Percentiles rank a stretch among this genome's conserved stretches.
phyloP scores from a whole-genome alignment of 306 rosid species.

The Sechiopsis laciniata region DNA sequence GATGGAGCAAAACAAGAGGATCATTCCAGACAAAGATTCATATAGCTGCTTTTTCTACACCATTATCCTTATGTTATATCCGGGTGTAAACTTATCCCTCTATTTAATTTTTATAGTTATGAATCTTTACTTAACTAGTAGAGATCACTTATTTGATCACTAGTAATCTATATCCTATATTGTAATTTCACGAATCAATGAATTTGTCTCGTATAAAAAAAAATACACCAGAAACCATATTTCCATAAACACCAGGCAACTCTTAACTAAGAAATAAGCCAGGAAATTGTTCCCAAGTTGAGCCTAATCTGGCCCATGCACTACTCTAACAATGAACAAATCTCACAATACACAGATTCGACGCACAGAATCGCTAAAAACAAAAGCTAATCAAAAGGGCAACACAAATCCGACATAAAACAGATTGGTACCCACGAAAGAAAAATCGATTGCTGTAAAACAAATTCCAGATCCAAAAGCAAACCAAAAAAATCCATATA shows the following conservation, averaged over 20 bases:
- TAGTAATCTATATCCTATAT: no score
- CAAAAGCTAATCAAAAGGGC: background rate
- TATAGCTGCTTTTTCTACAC: no score
- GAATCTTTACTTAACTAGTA: background rate
- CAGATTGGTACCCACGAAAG: background rate
- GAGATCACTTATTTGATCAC: no score
- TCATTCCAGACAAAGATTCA: no score
- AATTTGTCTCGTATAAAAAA: background rate
- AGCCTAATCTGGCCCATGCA: no score
- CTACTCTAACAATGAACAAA: background rate
- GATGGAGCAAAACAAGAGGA: no score
- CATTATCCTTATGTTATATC: no score
- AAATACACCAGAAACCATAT: background rate
- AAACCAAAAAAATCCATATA: background rate
- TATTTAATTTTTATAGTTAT: no score
- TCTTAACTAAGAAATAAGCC: background rate
- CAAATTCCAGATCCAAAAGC: background rate
- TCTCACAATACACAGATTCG: background rate
- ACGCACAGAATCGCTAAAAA: background rate
- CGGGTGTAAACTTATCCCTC: no score
- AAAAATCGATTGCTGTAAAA: background rate
- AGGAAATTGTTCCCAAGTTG: no score
- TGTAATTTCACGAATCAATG: no score
- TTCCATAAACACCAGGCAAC: background rate
- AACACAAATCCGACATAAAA: background rate